These are phyloP conservation scores for Fagopyrum homotropicum DNA, from an alignment of 148 eudicot species.

Conservation along the genomic window DNA sequence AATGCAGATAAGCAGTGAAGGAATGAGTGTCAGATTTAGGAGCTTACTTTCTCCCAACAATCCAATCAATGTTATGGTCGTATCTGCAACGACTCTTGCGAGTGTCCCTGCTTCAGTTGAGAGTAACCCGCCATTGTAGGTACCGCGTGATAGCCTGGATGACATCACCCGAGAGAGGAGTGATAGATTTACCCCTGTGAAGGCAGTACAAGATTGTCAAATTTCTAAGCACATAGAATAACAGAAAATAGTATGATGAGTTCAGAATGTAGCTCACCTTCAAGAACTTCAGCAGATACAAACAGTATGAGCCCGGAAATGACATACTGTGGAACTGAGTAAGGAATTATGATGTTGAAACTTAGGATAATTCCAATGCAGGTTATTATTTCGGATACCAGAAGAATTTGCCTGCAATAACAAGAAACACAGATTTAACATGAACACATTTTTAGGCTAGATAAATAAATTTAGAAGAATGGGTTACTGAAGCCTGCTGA, in stretches of 20 bases:
- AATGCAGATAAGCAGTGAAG: constrained; percentile 75
- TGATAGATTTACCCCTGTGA: constrained; percentile 77
- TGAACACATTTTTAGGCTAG: too few species aligned
- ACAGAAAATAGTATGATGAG: too few species aligned
- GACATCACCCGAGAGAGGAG: constrained; percentile 98
- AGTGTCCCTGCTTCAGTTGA: constrained; percentile 97
- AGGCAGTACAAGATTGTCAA: not conserved
- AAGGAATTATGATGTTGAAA: constrained; percentile 45
- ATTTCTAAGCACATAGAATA: too few species aligned
- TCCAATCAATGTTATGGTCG: constrained; percentile 73
- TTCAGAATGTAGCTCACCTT: constrained; percentile 39
- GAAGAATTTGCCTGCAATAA: constrained; percentile 58
- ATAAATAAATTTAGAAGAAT: too few species aligned
- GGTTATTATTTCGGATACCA: constrained; percentile 72
- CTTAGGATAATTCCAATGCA: constrained; percentile 56
- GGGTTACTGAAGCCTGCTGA: too few species aligned
- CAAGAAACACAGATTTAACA: not conserved
- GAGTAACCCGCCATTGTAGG: constrained; percentile 89
- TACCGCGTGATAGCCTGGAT: constrained; percentile 89
- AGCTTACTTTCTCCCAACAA: constrained; percentile 59
- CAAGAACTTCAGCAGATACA: constrained; percentile 80
- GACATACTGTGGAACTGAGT: constrained; percentile 73
- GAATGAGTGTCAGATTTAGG: constrained; percentile 65
- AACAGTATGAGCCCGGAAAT: constrained; percentile 72
- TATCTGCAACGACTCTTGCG: constrained; percentile 90